A percentile compares a stretch with the other conserved stretches of the same genome.
Evolutionary conservation across 192 early-diverging fungal species (phyloP).

Genomic region (Coemansia sp.): DNA sequence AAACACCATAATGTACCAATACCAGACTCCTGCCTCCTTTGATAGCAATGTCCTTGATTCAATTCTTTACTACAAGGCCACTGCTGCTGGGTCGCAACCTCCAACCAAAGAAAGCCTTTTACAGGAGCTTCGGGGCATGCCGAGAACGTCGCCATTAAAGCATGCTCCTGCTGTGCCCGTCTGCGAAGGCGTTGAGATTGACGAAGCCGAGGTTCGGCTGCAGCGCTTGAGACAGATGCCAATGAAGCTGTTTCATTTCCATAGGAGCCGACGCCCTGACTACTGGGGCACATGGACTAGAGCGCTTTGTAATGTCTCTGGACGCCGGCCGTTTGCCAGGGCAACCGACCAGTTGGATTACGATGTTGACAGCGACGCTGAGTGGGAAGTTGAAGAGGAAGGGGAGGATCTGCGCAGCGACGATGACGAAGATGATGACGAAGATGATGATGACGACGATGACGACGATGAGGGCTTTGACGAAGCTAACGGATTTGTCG

Average conservation of each 20-base stretch:
- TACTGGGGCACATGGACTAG: slow-evolving; percentile 75
- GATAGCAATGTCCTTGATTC: slow-evolving; percentile 43
- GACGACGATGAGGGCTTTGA: slow-evolving; percentile 72
- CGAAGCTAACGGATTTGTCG: slow-evolving; percentile 85
- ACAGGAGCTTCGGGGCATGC: slow-evolving; percentile 3
- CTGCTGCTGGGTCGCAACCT: background rate
- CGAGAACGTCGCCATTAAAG: background rate
- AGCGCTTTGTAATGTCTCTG: slow-evolving; percentile 55
- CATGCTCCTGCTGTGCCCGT: background rate
- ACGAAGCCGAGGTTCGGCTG: slow-evolving; percentile 30
- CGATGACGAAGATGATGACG: slow-evolving; percentile 67
- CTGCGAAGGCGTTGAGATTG: slow-evolving; percentile 19
- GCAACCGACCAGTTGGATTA: slow-evolving; percentile 74
- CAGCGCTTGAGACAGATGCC: slow-evolving; percentile 21
- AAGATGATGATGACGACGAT: slow-evolving; percentile 40
- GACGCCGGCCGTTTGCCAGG: slow-evolving; percentile 62
- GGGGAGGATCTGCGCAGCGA: slow-evolving; percentile 83
- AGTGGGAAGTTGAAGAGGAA: slow-evolving; percentile 85
- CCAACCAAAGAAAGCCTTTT: slow-evolving; percentile 6
- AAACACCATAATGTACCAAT: slow-evolving; percentile 30
- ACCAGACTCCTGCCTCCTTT: slow-evolving; percentile 27
- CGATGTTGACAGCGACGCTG: slow-evolving; percentile 84
- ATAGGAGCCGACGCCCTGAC: slow-evolving; percentile 27
- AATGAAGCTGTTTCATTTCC: slow-evolving; percentile 41
- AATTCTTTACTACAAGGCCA: slow-evolving; percentile 7